phyloP scores from a whole-genome alignment of 805 yeast genomes.

The Starmerella scarabaei region DNA sequence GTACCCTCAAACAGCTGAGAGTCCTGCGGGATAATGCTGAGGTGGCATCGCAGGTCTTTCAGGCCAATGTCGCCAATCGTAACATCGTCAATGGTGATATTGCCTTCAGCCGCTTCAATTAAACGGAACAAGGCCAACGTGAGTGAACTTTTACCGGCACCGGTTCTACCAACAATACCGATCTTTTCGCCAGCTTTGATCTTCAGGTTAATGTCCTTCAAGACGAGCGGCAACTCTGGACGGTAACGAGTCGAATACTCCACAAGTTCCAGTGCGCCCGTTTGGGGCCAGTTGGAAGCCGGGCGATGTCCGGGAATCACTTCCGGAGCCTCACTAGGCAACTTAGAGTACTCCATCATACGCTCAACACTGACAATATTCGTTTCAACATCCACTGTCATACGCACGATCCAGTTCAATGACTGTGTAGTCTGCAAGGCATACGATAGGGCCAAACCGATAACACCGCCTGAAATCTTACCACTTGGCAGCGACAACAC shows the following conservation, averaged over 20 bases:
- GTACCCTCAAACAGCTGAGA: conserved; percentile 86
- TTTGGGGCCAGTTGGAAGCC: conserved; percentile 50
- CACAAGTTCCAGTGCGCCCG: conserved; percentile 54
- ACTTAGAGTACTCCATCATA: conserved; percentile 70
- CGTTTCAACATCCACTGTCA: conserved; percentile 97
- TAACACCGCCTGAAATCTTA: conserved; percentile 69
- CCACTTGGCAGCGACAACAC: conserved; percentile 60
- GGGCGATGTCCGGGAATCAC: conserved; percentile 47
- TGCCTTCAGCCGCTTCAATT: conserved; percentile 64
- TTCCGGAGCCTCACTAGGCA: conserved; percentile 75
- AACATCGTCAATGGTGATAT: conserved; percentile 57
- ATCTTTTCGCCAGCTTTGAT: conserved; percentile 69
- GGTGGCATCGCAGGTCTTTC: conserved; percentile 57
- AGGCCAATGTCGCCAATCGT: conserved; percentile 59
- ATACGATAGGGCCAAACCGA: conserved; percentile 87
- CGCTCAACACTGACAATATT: conserved; percentile 95
- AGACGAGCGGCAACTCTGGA: conserved; percentile 63
- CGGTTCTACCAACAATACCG: conserved; percentile 95
- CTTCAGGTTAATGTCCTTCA: conserved; percentile 51
- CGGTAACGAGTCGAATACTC: conserved; percentile 78
- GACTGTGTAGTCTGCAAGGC: conserved; percentile 88
- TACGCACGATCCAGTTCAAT: conserved; percentile 93
- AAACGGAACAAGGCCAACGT: conserved; percentile 75
- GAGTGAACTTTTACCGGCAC: conserved; percentile 87
- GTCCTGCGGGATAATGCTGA: conserved; percentile 87